Evolutionary conservation across 2,329 filamentous ascomycete species (phyloP), one percentile per base, ranked within the genome.

Genomic region (Davidsoniella neocaledoniae): DNA sequence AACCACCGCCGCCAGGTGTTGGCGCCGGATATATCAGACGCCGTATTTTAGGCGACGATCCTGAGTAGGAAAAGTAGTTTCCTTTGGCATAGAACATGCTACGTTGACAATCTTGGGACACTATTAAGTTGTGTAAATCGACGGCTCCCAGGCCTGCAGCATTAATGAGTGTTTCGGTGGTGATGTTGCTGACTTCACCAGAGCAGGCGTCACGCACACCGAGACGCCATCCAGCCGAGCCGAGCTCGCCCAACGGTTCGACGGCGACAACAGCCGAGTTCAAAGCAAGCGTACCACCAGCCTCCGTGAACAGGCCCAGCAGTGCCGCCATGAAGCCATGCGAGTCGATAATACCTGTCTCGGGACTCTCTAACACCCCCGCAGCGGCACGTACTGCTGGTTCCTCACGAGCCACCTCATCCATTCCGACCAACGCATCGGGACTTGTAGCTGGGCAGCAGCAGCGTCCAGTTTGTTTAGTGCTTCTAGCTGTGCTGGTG

Each of bases 21-120:
- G 90, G 87, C 0, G 83, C 87, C 0, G 91, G 91, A 60, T 96
- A 98, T 46, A 98, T 71, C 19, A 98, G 76, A 0, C 83, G 85
- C 2, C 66, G 69, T 9, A 88, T 77, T 26, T 58, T 61, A 0
- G 86, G 88, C 1, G 60, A 60, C 0, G 79, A 76, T 1, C 77
- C 68, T 0, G 73, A 65, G 67, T 95, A 96, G 26, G 81, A 83
- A 67, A 93, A 96, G 68, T 98, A 98, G 54, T 86, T 90, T 1
- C 91, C 91, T 68, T 98, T 98, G 53, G 90, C 90, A 65, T 83
- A 96, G 68, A 76, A 84, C 4, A 86, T 74, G 21, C 64, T 73
- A 38, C 68, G 67, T 46, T 77, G 77, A 4, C 73, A 65, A 1
- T 67, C 63, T 0, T 66, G 57, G 0, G 81, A 78, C 0, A 86